A percentile compares a stretch with the other conserved stretches of the same genome.
Conservation (phyloP, 202 grass and related monocot genomes). For the Eragrostis tef region DNA sequence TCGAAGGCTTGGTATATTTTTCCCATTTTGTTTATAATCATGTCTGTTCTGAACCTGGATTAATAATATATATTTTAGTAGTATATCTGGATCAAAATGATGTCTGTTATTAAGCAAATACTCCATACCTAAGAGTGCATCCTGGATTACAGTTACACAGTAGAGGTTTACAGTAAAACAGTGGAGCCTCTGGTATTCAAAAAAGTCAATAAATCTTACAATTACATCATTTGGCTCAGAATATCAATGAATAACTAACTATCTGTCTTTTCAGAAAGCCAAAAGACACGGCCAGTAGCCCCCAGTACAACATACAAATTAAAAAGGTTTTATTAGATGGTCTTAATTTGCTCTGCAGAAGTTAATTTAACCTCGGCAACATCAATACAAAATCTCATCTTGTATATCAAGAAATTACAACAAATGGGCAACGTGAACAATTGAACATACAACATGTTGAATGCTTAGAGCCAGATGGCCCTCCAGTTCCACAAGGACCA, state of each 20-base stretch:
- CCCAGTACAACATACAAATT: constrained; percentile 43
- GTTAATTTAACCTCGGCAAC: constrained; percentile 30
- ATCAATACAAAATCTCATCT: constrained; percentile 45
- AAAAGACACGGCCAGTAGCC: not conserved
- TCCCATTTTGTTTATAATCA: too few species aligned
- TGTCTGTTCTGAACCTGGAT: too few species aligned
- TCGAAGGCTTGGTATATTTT: too few species aligned
- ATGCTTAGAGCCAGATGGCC: not conserved
- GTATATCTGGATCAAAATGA: not conserved
- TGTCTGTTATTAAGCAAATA: not conserved
- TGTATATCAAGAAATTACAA: constrained; percentile 44
- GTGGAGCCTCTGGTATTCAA: not conserved
- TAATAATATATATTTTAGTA: too few species aligned
- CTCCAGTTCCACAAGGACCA: not conserved
- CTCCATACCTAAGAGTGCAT: not conserved
- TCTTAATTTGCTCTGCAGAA: constrained; percentile 32
- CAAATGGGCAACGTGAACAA: constrained; percentile 25
- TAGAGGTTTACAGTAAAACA: too few species aligned
- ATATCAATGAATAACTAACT: not conserved
- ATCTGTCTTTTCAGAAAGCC: not conserved
- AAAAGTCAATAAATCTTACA: too few species aligned
- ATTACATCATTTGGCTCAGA: constrained; percentile 4
- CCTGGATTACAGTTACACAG: not conserved
- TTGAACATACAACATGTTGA: constrained; percentile 46
- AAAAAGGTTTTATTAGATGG: constrained; percentile 2